A percentile compares a stretch with the other conserved stretches of the same genome.
Evolutionary conservation across 495 filamentous ascomycete genomes (phyloP).

Genomic region (Recurvomyces mirabilis): DNA sequence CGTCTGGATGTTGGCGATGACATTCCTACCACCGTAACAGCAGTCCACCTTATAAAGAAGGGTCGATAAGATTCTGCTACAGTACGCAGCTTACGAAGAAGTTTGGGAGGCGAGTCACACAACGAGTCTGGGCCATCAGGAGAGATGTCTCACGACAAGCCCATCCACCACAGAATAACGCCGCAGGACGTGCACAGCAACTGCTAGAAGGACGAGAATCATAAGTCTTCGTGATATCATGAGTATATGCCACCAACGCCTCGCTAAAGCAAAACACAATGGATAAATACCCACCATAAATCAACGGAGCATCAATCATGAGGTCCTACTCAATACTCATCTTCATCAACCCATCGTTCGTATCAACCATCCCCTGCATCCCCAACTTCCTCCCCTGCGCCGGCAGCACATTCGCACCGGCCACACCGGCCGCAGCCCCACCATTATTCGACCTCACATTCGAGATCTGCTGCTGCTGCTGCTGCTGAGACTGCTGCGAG

Average conservation of each 20-base stretch:
- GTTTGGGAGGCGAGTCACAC: too few species aligned
- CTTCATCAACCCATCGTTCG: conserved; percentile 90
- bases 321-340: conserved; percentile 72
- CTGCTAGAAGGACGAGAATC: too few species aligned
- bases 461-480: conserved; percentile 15
- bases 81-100: too few species aligned
- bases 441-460: conserved; percentile 42
- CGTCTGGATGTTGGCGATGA: too few species aligned
- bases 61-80: too few species aligned
- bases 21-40: too few species aligned
- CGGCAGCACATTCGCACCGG: conserved; percentile 4
- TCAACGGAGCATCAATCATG: background rate
- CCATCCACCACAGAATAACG: background rate
- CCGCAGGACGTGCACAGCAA: too few species aligned
- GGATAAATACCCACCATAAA: background rate
- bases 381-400: conserved; percentile 58
- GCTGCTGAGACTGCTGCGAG: conserved; percentile 11
- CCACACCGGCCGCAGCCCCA: conserved; percentile 27
- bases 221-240: too few species aligned
- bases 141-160: background rate
- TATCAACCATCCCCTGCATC: conserved; percentile 90
- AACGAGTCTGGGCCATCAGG: background rate
- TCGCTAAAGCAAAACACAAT: background rate
- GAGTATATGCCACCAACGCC: background rate
- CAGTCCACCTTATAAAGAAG: too few species aligned